Base-by-base conservation (phyloP, 2,329 filamentous ascomycete genomes). In the Penicillium sp. region DNA sequence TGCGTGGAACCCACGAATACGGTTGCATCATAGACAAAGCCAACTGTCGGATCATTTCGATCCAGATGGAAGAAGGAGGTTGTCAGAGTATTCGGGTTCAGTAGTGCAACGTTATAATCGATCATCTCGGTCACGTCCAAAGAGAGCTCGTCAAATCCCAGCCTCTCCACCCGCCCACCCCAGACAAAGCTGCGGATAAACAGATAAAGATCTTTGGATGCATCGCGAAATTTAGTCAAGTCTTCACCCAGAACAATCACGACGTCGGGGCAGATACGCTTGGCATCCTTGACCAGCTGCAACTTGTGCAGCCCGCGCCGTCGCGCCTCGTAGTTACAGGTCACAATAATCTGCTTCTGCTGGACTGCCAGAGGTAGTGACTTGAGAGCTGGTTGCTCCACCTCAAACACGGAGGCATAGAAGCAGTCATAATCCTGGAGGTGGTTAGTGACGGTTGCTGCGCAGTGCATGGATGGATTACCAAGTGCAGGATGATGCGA, bases 311-410 rank as follows among this genome's bases (percentile, higher is more conserved):
- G 54, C 8, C 73, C 78, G 50, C 79, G 78, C 42, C 81, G 74
- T 28, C 91, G 82, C 18, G 91, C 91, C 64, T 87, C 87, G 68
- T 97, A 97, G 70, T 97, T 97, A 77, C 88, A 94, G 4, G 89
- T 95, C 18, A 90, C 88, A 32, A 93, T 77, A 45, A 96, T 95
- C 65, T 89, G 87, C 70, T 96, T 96, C 69, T 96, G 90, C 68
- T 90, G 87, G 48, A 95, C 82, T 28, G 89, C 90, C 27, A 97
- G 74, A 6, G 89, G 88, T 14, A 86, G 71, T 1, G 77, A 75
- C 62, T 82, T 88, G 47, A 96, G 74, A 2, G 77, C 73, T 0
- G 89, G 88, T 55, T 86, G 82, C 63, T 86, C 85, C 54, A 85
- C 84, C 70, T 96, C 89, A 57, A 93, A 85, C 7, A 93, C 89